These are phyloP conservation scores for Deuterostichococcus epilithicus DNA, from an alignment of 139 green algal genomes.

Conservation along the genomic window DNA sequence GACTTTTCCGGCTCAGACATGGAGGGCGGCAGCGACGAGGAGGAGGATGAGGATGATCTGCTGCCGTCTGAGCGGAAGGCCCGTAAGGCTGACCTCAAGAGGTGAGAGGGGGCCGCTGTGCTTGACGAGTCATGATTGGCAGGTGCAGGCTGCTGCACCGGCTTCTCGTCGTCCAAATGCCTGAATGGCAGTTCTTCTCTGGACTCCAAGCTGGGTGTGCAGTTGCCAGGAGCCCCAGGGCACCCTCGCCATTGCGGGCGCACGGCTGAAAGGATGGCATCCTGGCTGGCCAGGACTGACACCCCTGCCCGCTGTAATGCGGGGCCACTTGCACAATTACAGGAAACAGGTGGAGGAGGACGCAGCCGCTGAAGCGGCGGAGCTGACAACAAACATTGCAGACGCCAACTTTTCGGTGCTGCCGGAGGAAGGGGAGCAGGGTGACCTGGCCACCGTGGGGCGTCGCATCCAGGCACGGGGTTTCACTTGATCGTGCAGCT, in stretches of 20 bases:
- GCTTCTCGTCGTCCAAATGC: background rate
- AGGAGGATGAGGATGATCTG: conserved; percentile 49
- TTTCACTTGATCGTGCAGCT: too few relatives aligned
- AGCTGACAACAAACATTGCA: conserved; percentile 45
- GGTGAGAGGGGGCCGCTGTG: conserved; percentile 8
- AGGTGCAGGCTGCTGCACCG: background rate
- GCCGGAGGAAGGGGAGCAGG: conserved; percentile 19
- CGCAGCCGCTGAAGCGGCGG: conserved; percentile 52
- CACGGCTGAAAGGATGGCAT: background rate
- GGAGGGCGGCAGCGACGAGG: conserved; percentile 11
- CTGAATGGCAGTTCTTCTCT: background rate
- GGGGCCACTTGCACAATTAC: background rate
- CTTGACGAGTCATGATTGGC: background rate
- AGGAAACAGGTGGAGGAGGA: conserved; percentile 33
- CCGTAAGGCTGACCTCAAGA: conserved; percentile 43
- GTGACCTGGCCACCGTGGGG: conserved; percentile 9
- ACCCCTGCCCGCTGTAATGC: background rate
- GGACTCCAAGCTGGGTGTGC: background rate
- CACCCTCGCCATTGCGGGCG: too few relatives aligned
- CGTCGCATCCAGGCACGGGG: conserved; percentile 32
- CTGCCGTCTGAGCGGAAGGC: conserved; percentile 54
- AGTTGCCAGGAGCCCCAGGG: conserved; percentile 5
- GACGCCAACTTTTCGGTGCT: conserved; percentile 64
- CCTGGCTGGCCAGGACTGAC: background rate
- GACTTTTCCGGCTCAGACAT: background rate